These are phyloP conservation scores for Phaffomyces thermotolerans DNA, from an alignment of 805 yeast genomes.

Conservation along the genomic window DNA sequence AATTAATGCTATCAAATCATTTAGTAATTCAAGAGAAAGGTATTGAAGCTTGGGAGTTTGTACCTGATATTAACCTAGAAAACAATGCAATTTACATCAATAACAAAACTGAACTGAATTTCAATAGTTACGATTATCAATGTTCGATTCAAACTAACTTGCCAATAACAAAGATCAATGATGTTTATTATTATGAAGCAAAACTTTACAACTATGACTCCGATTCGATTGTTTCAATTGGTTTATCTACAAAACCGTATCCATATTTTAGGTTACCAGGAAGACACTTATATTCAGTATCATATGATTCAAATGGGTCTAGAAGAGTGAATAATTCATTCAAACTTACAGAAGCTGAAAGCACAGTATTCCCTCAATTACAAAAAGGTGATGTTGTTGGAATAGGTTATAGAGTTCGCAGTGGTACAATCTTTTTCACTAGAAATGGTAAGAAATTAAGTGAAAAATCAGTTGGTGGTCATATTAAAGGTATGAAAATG, in stretches of 20 bases:
- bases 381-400: slow-evolving; percentile 90
- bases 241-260: slow-evolving; percentile 80
- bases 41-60: slow-evolving; percentile 75
- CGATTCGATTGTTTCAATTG: slow-evolving; percentile 56
- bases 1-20: slow-evolving; percentile 24
- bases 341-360: slow-evolving; percentile 33
- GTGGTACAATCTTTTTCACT: slow-evolving; percentile 88
- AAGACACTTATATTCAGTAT: slow-evolving; percentile 71
- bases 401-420: slow-evolving; percentile 74
- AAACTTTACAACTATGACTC: slow-evolving; percentile 68
- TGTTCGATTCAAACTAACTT: slow-evolving; percentile 36
- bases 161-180: slow-evolving; percentile 43
- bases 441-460: slow-evolving; percentile 85
- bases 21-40: slow-evolving; percentile 69
- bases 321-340: slow-evolving; percentile 79
- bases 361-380: slow-evolving; percentile 49
- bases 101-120: slow-evolving; percentile 27
- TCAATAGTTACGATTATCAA: slow-evolving; percentile 30
- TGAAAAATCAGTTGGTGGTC: slow-evolving; percentile 79
- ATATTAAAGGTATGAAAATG: slow-evolving; percentile 61
- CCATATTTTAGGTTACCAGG: slow-evolving; percentile 95
- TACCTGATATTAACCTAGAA: slow-evolving; percentile 34
- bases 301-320: slow-evolving; percentile 83
- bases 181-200: slow-evolving; percentile 38
- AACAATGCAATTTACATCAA: slow-evolving; percentile 47